phyloP scores from a whole-genome alignment of 2,329 filamentous ascomycete species.

The Raffaelea albimanens region DNA sequence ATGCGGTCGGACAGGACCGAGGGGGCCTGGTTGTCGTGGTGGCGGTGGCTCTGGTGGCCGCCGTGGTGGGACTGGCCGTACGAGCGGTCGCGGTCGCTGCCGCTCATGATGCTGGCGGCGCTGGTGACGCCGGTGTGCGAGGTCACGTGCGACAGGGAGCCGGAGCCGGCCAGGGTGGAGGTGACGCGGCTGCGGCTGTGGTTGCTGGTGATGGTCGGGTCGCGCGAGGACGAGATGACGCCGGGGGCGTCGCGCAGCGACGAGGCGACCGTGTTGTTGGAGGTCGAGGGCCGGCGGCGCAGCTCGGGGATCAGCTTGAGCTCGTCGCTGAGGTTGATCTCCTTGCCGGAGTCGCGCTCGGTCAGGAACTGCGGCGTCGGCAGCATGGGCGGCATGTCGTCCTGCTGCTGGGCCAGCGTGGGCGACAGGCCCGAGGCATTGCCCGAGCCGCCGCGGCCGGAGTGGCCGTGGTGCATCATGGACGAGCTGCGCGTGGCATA shows the following conservation, averaged over 20 bases:
- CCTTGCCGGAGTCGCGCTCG: constrained; percentile 12
- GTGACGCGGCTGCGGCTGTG: constrained; percentile 7
- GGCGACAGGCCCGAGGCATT: neutral
- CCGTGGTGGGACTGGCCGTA: neutral
- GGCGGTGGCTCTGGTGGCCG: neutral
- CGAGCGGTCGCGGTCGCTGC: neutral
- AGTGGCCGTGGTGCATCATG: constrained; percentile 2
- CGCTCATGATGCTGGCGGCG: neutral
- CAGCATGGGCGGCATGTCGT: constrained; percentile 13
- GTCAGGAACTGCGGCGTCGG: constrained; percentile 8
- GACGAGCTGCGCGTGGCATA: constrained; percentile 3
- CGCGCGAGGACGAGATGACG: neutral
- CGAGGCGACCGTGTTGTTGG: constrained; percentile 14
- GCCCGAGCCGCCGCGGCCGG: no score
- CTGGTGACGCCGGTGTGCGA: constrained; percentile 5
- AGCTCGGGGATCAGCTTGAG: constrained; percentile 11
- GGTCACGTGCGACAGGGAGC: constrained; percentile 5
- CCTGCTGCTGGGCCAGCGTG: constrained; percentile 2
- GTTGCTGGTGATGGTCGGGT: neutral
- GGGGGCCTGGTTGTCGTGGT: neutral
- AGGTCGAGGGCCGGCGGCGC: constrained; percentile 17
- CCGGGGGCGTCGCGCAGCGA: constrained; percentile 5
- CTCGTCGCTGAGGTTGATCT: constrained; percentile 11
- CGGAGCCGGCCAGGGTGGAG: constrained; percentile 5
- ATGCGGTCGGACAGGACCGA: constrained; percentile 8